A percentile compares a stretch with the other conserved stretches of the same genome.
Evolutionary conservation across 2,329 filamentous ascomycete species (phyloP).

Genomic region (Aspergillus spinulosporus): DNA sequence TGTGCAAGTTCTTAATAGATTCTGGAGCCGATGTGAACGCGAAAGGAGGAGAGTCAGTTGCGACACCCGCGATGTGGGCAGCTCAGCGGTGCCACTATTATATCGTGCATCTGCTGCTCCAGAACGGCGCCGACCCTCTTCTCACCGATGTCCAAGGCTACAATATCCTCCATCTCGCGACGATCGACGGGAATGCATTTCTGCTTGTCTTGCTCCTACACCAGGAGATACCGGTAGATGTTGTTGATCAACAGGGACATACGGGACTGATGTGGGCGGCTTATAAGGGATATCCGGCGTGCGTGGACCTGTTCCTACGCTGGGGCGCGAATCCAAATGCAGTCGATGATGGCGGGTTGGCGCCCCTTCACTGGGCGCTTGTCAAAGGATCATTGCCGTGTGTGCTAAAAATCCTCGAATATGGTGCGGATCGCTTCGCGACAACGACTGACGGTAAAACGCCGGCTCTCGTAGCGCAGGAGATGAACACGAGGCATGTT

Average conservation of each 20-base stretch:
- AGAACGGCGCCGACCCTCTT: conserved; percentile 88
- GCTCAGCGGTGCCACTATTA: conserved; percentile 97
- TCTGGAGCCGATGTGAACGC: conserved; percentile 86
- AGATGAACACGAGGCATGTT: conserved; percentile 80
- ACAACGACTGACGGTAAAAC: conserved; percentile 90
- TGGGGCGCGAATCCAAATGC: conserved; percentile 96
- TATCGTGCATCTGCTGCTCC: conserved; percentile 86
- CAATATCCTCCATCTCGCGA: conserved; percentile 95
- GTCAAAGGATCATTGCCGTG: conserved; percentile 89
- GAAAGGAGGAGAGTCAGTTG: conserved; percentile 91
- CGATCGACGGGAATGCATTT: conserved; percentile 93
- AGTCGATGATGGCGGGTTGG: conserved; percentile 88
- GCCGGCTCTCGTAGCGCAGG: conserved; percentile 77
- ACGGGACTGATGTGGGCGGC: conserved; percentile 98
- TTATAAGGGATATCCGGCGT: conserved; percentile 92
- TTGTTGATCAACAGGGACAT: conserved; percentile 84
- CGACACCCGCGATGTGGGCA: conserved; percentile 94
- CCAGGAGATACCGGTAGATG: conserved; percentile 92
- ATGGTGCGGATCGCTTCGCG: conserved; percentile 89
- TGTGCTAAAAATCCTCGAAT: conserved; percentile 92
- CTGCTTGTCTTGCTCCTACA: conserved; percentile 86
- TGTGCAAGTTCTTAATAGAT: conserved; percentile 92
- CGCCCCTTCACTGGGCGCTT: conserved; percentile 91
- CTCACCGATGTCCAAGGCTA: conserved; percentile 94
- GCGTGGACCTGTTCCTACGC: conserved; percentile 85